These are phyloP conservation scores for Boletus fagicola DNA, from an alignment of 768 basidiomycete species.

Conservation along the genomic window DNA sequence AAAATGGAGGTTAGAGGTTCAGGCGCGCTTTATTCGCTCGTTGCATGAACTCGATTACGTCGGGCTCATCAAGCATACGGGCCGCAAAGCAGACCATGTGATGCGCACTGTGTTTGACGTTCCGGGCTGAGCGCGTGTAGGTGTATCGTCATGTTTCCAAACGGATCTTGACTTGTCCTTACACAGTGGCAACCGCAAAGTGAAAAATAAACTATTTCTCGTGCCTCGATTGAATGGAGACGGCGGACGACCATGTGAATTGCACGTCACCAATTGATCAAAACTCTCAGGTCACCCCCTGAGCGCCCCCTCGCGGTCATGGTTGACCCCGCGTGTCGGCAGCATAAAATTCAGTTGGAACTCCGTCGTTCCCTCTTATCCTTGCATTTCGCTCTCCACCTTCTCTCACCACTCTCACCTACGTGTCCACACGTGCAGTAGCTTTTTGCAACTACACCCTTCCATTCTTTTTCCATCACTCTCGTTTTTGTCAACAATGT, in stretches of 20 bases:
- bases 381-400: background rate
- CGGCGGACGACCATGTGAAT: slow-evolving; percentile 5
- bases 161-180: slow-evolving; percentile 7
- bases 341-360: slow-evolving; percentile 25
- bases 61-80: slow-evolving; percentile 78
- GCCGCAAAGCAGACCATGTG: slow-evolving; percentile 76
- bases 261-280: background rate
- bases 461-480: slow-evolving; percentile 26
- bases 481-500: slow-evolving; percentile 41
- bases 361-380: slow-evolving; percentile 24
- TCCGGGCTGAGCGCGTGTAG: slow-evolving; percentile 14
- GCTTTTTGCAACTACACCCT: slow-evolving; percentile 9
- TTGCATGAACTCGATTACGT: slow-evolving; percentile 81
- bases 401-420: background rate
- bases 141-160: slow-evolving; percentile 10
- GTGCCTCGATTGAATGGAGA: too few relatives aligned
- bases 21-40: slow-evolving; percentile 76
- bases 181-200: slow-evolving; percentile 1
- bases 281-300: background rate
- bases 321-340: background rate
- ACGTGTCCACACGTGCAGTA: background rate
- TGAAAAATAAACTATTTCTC: background rate
- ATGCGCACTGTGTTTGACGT: slow-evolving; percentile 62
- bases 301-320: background rate
- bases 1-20: slow-evolving; percentile 61